Conservation (phyloP, 1,139 yeast species). For the Ogataea hybrid region DNA sequence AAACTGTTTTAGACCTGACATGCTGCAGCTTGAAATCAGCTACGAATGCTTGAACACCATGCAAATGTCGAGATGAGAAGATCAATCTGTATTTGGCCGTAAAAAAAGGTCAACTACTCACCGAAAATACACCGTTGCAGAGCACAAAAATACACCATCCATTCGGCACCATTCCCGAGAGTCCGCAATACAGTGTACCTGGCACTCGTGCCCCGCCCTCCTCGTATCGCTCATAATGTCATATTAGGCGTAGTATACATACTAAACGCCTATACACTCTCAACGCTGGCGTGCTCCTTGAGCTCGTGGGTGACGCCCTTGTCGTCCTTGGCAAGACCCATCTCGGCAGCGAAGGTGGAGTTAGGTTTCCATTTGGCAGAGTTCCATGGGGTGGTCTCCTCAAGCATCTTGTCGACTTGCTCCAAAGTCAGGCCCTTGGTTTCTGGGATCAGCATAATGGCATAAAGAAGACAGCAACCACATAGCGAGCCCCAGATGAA, state of each 20-base stretch:
- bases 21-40: too few relatives aligned
- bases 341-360: conserved; percentile 27
- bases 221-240: neutral
- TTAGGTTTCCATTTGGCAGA: conserved; percentile 34
- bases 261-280: conserved; percentile 10
- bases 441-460: conserved; percentile 50
- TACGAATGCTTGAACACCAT: too few relatives aligned
- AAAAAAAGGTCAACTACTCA: too few relatives aligned
- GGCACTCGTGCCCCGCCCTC: too few relatives aligned
- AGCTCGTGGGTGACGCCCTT: conserved; percentile 9
- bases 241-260: conserved; percentile 2
- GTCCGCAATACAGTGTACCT: too few relatives aligned
- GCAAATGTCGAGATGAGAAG: too few relatives aligned
- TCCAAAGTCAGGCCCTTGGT: conserved; percentile 57
- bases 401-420: conserved; percentile 47
- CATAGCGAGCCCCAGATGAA: conserved; percentile 65
- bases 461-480: conserved; percentile 38
- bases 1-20: too few relatives aligned
- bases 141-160: too few relatives aligned
- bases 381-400: conserved; percentile 33
- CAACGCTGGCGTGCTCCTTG: conserved; percentile 16
- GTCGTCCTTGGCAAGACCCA: conserved; percentile 23
- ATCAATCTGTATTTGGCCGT: too few relatives aligned
- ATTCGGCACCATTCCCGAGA: too few relatives aligned
- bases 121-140: too few relatives aligned